Conservation (phyloP, 371 early-diverging fungal species). For the Mitosporidium daphniae region DNA sequence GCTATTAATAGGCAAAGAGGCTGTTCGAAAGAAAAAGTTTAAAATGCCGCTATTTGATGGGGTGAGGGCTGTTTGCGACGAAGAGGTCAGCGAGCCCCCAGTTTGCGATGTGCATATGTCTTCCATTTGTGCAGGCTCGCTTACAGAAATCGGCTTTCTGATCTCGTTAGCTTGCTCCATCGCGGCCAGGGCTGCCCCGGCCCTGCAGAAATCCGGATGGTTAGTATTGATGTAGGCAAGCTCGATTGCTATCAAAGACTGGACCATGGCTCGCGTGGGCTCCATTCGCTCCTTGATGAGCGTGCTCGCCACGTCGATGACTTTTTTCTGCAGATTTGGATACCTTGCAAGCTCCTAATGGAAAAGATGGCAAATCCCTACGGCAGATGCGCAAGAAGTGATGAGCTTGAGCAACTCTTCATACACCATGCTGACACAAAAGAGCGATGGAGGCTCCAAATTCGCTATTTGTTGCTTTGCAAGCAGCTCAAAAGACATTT, state of each 20-base stretch:
- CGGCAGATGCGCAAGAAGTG: conserved; percentile 2
- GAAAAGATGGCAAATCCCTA: neutral
- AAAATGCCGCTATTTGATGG: too few species aligned
- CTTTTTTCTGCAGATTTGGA: conserved; percentile 28
- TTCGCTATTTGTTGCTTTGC: conserved; percentile 37
- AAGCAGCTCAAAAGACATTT: conserved; percentile 44
- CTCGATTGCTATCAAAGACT: conserved; percentile 38
- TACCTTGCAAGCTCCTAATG: conserved; percentile 23
- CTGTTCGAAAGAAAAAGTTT: too few species aligned
- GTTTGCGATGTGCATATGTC: conserved; percentile 3
- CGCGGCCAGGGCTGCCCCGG: conserved; percentile 14
- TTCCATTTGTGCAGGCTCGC: conserved; percentile 3
- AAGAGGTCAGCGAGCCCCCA: too few species aligned
- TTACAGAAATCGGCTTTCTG: conserved; percentile 1
- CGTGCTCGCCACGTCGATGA: conserved; percentile 31
- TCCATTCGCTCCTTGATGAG: conserved; percentile 29
- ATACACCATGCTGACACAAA: conserved; percentile 43
- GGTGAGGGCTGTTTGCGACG: too few species aligned
- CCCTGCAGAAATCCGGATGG: conserved; percentile 55
- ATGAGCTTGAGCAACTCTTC: conserved; percentile 39
- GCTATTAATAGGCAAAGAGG: too few species aligned
- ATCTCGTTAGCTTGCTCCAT: conserved; percentile 1
- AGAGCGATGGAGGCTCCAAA: conserved; percentile 33
- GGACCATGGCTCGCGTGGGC: conserved; percentile 20
- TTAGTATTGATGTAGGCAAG: conserved; percentile 57